Evolutionary conservation across 2,329 filamentous ascomycete species (phyloP), one percentile per base, ranked within the genome.

Genomic region (Penicillium fuscoglaucum): DNA sequence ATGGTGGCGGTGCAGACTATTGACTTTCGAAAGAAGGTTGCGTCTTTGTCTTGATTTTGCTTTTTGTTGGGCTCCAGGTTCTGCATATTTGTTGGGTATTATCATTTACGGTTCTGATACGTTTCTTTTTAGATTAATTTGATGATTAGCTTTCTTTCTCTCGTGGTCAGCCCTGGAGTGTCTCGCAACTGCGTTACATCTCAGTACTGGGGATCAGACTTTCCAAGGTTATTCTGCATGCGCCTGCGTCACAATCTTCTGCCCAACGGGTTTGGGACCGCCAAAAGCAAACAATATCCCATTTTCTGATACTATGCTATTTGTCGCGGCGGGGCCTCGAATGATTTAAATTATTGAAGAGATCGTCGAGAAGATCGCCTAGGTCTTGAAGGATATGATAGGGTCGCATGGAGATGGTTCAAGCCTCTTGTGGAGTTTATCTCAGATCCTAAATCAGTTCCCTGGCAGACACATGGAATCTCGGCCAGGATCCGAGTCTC

Each of bases 351-450:
- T 60, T 64, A 64, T 60, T 61, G 59, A 51, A 50, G 52, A 56
- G 61, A 66, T 67, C 61, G 54, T 52, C 63, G 35, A 33, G 21
- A 46, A 49, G 62, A 66, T 67, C 63, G 37, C 29, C 51, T 39
- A 43, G 35, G 44, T n/a, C 31, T 35, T 52, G 10, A 53, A 46
- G 29, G 45, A 58, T 52, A 24, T 49, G 47, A 52, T 55, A 58
- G 54, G 35, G 40, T 45, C 10, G 21, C 13, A 53, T 40, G 37
- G 41, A 41, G 35, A 33, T 49, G 44, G 41, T 45, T 29, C 46
- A 61, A 64, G 57, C 57, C 62, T 58, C 41, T 57, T 58, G 51
- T 65, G 59, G 64, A 52, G 45, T 33, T 4, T 45, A 58, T 52
- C 53, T 47, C 31, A 44, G 41, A 37, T 56, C 55, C 29, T 33